Base-by-base conservation (phyloP, 495 filamentous ascomycete genomes). In the Chlorociboria aeruginascens region DNA sequence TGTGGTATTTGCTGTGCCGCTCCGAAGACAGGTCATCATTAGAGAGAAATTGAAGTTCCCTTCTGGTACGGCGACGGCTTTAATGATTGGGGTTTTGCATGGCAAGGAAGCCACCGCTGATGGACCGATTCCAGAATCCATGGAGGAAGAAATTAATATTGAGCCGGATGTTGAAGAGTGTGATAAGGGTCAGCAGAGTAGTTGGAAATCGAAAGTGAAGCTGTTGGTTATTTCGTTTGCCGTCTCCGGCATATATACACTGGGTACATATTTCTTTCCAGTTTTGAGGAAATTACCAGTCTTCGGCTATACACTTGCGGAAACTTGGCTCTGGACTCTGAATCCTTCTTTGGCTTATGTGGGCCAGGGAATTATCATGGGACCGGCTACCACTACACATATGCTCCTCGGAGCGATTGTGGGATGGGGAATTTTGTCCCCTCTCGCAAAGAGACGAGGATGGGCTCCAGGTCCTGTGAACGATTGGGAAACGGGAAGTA, bases 321-420 rank as follows among this genome's bases (percentile, higher is more conserved):
- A 70, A 12, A 78, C 79, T 16, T 98, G 90, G 90, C 70, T 97
- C 3, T 99, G 92, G 92, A 90, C 85, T 13, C 71, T 99, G 11
- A 99, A 99, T 50, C 92, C 93, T 6, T 92, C 85, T 39, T 82
- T 93, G 25, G 92, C 92, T 28, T 97, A 99, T 60, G 77, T 96
- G 17, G 92, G 90, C 2, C 82, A 86, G 64, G 82, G 82, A 12
- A 83, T 86, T 39, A 77, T 81, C 78, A 96, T 74, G 95, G 95
- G 90, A 62, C 87, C 92, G 14, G 81, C 83, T 31, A 97, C 90
- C 1, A 96, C 89, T 40, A 71, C 92, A 49, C 92, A 97, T 53
- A 97, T 99, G 92, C 78, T 97, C 8, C 67, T 97, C 13, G 92
- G 92, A 0, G 89, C 93, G 7, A 63, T 94, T 6, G 57, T 96